Evolutionary conservation across 306 rosid genomes (phyloP).

Genomic region (Morella rubra): DNA sequence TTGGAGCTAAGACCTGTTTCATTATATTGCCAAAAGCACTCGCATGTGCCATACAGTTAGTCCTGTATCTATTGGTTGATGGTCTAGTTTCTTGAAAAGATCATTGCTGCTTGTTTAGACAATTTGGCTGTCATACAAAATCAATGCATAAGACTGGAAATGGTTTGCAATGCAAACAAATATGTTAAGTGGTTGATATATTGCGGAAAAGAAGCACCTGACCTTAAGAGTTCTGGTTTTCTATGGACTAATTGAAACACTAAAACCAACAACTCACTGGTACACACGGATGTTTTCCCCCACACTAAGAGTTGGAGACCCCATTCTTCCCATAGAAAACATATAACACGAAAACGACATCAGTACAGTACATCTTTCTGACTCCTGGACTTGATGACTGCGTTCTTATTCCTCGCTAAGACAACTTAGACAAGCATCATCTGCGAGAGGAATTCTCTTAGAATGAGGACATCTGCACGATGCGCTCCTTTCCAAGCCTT

Average conservation of each 20-base stretch:
- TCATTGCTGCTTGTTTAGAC: background rate
- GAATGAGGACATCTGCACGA: slow-evolving; percentile 38
- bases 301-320: background rate
- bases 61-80: background rate
- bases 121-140: background rate
- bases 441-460: slow-evolving; percentile 3
- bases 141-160: slow-evolving; percentile 5
- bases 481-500: slow-evolving; percentile 53
- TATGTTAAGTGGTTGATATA: background rate
- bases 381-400: background rate
- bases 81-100: background rate
- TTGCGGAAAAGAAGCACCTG: background rate
- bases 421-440: background rate
- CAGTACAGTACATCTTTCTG: background rate
- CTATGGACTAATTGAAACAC: background rate
- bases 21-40: background rate
- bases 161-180: background rate
- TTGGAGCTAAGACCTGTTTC: background rate
- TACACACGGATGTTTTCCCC: background rate
- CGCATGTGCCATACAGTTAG: background rate
- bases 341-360: background rate
- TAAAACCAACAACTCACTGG: background rate
- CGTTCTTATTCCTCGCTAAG: background rate
- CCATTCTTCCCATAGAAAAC: background rate
- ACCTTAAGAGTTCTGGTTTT: too few species aligned